Percentiles rank a stretch among this genome's conserved stretches.
Evolutionary conservation across 2,329 filamentous ascomycete genomes (phyloP).

Genomic region (Clonostachys solani): DNA sequence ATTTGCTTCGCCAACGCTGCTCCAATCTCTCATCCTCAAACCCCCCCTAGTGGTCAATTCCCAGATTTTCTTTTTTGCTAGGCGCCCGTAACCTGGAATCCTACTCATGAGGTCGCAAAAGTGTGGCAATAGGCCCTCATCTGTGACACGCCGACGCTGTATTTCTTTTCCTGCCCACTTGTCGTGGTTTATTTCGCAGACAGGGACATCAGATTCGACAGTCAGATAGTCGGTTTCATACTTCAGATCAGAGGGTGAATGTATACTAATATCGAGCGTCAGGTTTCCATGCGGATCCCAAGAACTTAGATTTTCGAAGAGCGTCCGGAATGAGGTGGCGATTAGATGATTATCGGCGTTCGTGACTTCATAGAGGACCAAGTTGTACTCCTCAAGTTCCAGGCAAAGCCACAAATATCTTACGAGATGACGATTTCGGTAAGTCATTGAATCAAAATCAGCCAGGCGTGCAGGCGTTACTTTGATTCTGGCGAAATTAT

Average conservation of each 20-base stretch:
- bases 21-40: constrained; percentile 17
- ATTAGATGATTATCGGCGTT: background rate
- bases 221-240: constrained; percentile 28
- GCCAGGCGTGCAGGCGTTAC: constrained; percentile 18
- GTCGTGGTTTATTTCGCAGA: background rate
- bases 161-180: background rate
- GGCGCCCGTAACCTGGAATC: too few relatives aligned
- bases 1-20: constrained; percentile 14
- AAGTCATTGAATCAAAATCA: constrained; percentile 16
- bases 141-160: background rate
- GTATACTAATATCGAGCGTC: constrained; percentile 27
- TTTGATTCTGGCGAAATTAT: constrained; percentile 20
- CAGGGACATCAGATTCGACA: constrained; percentile 4
- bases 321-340: background rate
- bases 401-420: constrained; percentile 13
- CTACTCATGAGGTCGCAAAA: too few relatives aligned
- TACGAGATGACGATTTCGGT: constrained; percentile 18
- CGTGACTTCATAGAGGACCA: constrained; percentile 2
- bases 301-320: constrained; percentile 21
- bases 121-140: too few relatives aligned
- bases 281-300: constrained; percentile 24
- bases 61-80: too few relatives aligned
- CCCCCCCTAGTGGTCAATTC: too few relatives aligned
- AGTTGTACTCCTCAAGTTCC: constrained; percentile 11
- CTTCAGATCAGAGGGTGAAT: constrained; percentile 26